Conservation (phyloP, 768 basidiomycete genomes). For the Leccinum subgranulosum region DNA sequence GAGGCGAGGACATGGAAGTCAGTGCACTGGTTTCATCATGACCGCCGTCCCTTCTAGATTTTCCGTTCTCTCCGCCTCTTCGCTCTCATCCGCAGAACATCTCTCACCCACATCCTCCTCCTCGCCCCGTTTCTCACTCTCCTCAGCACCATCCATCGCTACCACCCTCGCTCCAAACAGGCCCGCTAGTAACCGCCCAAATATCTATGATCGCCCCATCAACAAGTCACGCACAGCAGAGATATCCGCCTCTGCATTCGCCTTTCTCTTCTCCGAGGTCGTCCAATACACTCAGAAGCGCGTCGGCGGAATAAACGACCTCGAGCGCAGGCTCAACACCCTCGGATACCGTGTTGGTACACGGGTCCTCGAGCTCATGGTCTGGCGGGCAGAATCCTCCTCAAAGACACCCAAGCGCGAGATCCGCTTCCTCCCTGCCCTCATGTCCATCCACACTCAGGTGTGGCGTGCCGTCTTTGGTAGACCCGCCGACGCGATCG, state of each 20-base stretch:
- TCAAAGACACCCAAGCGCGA: slow-evolving; percentile 93
- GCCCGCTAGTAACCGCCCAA: slow-evolving; percentile 47
- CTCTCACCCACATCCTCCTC: slow-evolving; percentile 46
- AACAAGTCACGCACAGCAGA: slow-evolving; percentile 86
- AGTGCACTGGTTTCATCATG: neutral
- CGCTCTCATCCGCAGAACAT: slow-evolving; percentile 45
- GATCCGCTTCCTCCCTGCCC: slow-evolving; percentile 82
- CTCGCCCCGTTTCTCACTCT: slow-evolving; percentile 42
- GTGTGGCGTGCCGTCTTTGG: slow-evolving; percentile 95
- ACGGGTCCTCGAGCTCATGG: slow-evolving; percentile 82
- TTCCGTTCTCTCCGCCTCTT: slow-evolving; percentile 45
- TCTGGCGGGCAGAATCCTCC: slow-evolving; percentile 72
- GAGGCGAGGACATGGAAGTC: slow-evolving; percentile 37
- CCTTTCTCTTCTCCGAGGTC: slow-evolving; percentile 90
- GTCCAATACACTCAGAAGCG: slow-evolving; percentile 96
- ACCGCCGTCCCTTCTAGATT: slow-evolving; percentile 29
- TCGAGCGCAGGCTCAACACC: slow-evolving; percentile 89
- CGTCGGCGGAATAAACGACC: slow-evolving; percentile 90
- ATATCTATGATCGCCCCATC: slow-evolving; percentile 85
- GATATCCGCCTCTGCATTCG: slow-evolving; percentile 78
- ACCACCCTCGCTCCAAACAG: slow-evolving; percentile 46
- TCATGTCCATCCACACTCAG: slow-evolving; percentile 94
- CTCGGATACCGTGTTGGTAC: slow-evolving; percentile 91
- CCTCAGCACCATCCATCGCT: slow-evolving; percentile 69
- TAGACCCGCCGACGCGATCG: slow-evolving; percentile 89